Conservation (phyloP, 495 filamentous ascomycete genomes). For the Wilcoxina mikolae region DNA sequence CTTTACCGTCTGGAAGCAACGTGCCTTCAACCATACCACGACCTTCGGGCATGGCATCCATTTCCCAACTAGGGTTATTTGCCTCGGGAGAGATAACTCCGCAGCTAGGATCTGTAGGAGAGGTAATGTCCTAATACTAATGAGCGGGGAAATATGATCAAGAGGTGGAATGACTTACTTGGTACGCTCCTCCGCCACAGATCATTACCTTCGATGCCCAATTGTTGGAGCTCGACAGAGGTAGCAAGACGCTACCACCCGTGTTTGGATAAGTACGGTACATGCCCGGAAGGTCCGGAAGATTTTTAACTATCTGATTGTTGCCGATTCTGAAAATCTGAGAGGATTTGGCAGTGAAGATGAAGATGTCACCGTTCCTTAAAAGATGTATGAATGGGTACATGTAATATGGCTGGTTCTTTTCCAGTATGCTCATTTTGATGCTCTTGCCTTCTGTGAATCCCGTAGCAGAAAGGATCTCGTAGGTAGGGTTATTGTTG, state of each 20-base stretch:
- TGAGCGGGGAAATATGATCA: not conserved
- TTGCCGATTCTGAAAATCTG: slow-evolving; percentile 39
- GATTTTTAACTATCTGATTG: slow-evolving; percentile 31
- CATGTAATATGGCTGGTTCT: slow-evolving; percentile 52
- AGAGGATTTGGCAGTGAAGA: slow-evolving; percentile 43
- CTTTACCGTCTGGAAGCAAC: slow-evolving; percentile 45
- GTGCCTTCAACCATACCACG: slow-evolving; percentile 47
- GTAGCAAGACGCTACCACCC: slow-evolving; percentile 44
- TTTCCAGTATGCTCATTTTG: slow-evolving; percentile 37
- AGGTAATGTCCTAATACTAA: slow-evolving; percentile 36
- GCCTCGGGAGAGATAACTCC: slow-evolving; percentile 43
- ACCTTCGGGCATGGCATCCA: slow-evolving; percentile 49
- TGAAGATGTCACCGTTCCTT: slow-evolving; percentile 36
- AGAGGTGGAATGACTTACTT: slow-evolving; percentile 16
- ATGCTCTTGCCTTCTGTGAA: slow-evolving; percentile 34
- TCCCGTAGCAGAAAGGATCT: slow-evolving; percentile 38
- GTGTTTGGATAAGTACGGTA: slow-evolving; percentile 53
- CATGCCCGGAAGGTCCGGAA: slow-evolving; percentile 44
- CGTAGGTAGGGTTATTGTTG: slow-evolving; percentile 53
- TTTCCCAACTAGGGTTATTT: slow-evolving; percentile 40
- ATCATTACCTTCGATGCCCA: slow-evolving; percentile 43
- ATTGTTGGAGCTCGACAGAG: slow-evolving; percentile 37
- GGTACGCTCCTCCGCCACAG: slow-evolving; percentile 50
- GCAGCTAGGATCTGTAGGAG: slow-evolving; percentile 44
- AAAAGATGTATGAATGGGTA: slow-evolving; percentile 50